Evolutionary conservation across 441 rosid genomes (phyloP).

Genomic region (Euphorbia schlechtendalii): DNA sequence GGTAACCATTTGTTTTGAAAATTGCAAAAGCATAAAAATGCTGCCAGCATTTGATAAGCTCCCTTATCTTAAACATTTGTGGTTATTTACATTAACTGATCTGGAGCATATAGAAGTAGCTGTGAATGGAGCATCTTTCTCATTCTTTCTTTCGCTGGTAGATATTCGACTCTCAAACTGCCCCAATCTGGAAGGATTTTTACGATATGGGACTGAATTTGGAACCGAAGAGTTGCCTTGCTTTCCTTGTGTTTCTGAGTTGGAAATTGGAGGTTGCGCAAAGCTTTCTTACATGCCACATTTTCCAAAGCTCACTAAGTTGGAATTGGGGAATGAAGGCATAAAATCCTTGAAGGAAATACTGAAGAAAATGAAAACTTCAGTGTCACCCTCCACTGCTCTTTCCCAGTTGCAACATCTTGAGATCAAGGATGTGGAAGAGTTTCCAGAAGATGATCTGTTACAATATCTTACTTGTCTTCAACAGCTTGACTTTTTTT

Average conservation of each 20-base stretch:
- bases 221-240: neutral
- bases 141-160: neutral
- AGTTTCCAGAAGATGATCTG: slow-evolving; percentile 8
- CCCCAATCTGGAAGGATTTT: neutral
- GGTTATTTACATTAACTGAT: neutral
- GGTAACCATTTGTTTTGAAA: neutral
- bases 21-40: neutral
- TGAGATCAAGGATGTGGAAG: neutral
- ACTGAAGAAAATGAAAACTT: neutral
- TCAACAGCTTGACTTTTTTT: neutral
- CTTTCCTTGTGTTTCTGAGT: neutral
- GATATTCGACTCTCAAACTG: neutral
- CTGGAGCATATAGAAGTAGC: neutral
- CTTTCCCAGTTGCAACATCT: slow-evolving; percentile 5
- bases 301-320: slow-evolving; percentile 10
- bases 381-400: neutral
- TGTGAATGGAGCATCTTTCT: neutral
- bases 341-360: neutral
- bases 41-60: neutral
- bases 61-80: neutral
- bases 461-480: slow-evolving; percentile 13
- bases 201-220: neutral
- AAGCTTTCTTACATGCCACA: slow-evolving; percentile 17
- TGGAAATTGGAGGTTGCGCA: slow-evolving; percentile 14
- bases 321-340: neutral